Percentiles rank a stretch among this genome's conserved stretches.
These are phyloP conservation scores for Trichoderma koningiopsis DNA, from an alignment of 2,329 filamentous ascomycete genomes.

Conservation along the genomic window DNA sequence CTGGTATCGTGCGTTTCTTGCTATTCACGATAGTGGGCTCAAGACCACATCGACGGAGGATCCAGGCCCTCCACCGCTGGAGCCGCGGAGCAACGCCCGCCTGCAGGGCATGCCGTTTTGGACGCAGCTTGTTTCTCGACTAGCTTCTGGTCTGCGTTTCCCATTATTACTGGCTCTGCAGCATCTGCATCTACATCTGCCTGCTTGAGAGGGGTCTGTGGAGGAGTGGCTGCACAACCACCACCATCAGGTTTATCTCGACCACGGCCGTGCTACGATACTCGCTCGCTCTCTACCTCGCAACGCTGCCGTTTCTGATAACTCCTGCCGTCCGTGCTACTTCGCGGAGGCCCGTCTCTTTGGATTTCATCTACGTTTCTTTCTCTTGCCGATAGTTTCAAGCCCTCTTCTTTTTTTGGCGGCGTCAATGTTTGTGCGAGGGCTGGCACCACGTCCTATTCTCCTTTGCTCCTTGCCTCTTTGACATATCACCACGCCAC, in stretches of 20 bases:
- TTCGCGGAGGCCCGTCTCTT: background rate
- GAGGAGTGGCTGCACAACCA: slow-evolving; percentile 22
- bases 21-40: slow-evolving; percentile 18
- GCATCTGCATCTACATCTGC: slow-evolving; percentile 22
- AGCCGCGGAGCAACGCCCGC: slow-evolving; percentile 8
- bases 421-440: slow-evolving; percentile 22
- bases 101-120: slow-evolving; percentile 4
- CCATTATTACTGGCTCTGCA: slow-evolving; percentile 12
- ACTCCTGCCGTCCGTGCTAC: background rate
- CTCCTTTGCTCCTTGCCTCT: slow-evolving; percentile 9
- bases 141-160: slow-evolving; percentile 12
- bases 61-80: slow-evolving; percentile 16
- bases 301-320: background rate
- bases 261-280: slow-evolving; percentile 14
- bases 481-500: background rate
- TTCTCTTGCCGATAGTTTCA: background rate
- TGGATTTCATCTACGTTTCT: background rate
- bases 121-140: slow-evolving; percentile 9
- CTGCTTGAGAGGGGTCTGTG: slow-evolving; percentile 16
- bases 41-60: slow-evolving; percentile 11
- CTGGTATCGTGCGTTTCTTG: slow-evolving; percentile 16
- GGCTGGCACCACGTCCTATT: slow-evolving; percentile 8
- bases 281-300: slow-evolving; percentile 9
- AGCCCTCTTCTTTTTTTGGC: background rate
- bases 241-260: slow-evolving; percentile 20